A percentile compares a stretch with the other conserved stretches of the same genome.
These are phyloP conservation scores for Nicotiana obtusifolia DNA, from an alignment of 257 asterid genomes.

Conservation along the genomic window DNA sequence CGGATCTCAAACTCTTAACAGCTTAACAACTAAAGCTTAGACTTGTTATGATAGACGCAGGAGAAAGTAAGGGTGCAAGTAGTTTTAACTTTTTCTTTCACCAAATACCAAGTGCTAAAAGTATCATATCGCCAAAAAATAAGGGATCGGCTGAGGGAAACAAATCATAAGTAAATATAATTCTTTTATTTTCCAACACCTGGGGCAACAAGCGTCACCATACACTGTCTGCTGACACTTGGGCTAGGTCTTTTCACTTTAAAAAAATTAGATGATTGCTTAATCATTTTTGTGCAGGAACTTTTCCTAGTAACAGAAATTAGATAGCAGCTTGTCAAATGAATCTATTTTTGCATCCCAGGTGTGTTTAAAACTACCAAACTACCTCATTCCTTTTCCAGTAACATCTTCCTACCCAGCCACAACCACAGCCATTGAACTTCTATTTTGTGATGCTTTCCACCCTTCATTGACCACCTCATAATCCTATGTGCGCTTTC, in stretches of 20 bases:
- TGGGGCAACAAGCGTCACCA: neutral
- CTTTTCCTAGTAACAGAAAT: conserved; percentile 5
- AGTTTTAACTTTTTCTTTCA: neutral
- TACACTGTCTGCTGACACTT: neutral
- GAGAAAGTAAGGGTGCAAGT: neutral
- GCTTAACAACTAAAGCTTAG: neutral
- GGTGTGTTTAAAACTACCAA: neutral
- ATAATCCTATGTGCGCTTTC: neutral
- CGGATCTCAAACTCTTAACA: neutral
- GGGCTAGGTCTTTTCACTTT: neutral
- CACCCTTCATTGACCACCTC: neutral
- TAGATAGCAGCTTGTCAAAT: neutral
- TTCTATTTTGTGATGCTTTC: neutral
- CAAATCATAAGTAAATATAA: neutral
- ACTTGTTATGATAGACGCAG: neutral
- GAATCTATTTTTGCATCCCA: conserved; percentile 1
- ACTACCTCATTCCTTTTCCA: neutral
- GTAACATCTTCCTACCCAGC: neutral
- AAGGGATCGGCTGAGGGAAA: neutral
- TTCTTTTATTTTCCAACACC: neutral
- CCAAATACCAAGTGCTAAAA: neutral
- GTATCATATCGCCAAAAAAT: neutral
- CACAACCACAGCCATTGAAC: neutral
- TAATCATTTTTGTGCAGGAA: neutral
- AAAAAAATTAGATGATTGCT: neutral